Conservation (phyloP, 495 filamentous ascomycete species). For the Lichenothelia convexa region DNA sequence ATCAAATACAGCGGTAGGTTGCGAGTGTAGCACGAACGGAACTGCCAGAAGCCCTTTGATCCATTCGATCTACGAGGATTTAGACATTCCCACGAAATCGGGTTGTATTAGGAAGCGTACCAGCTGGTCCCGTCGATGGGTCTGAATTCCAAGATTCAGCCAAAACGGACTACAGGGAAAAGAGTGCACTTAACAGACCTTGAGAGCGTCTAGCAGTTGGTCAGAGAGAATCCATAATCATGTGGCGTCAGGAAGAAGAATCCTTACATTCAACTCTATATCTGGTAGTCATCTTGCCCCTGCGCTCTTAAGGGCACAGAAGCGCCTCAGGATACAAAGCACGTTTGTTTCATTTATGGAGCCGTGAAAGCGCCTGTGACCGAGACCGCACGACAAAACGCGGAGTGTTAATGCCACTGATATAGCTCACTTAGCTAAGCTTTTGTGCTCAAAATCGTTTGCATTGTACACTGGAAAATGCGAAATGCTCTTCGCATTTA, state of each 20-base stretch:
- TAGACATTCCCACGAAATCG: not conserved
- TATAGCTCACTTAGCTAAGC: too few species aligned
- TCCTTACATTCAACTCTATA: constrained; percentile 75
- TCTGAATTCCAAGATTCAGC: constrained; percentile 22
- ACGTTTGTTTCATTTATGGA: too few species aligned
- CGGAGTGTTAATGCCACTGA: too few species aligned
- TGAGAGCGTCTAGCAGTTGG: constrained; percentile 53
- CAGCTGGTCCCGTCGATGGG: constrained; percentile 74
- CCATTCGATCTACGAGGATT: constrained; percentile 37
- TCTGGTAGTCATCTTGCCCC: constrained; percentile 54
- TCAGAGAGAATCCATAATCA: constrained; percentile 1
- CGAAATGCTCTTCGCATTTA: too few species aligned
- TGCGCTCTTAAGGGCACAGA: too few species aligned
- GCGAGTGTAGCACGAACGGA: constrained; percentile 90
- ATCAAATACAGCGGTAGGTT: constrained; percentile 70
- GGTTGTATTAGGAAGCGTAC: constrained; percentile 25
- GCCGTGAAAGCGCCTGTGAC: too few species aligned
- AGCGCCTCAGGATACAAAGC: too few species aligned
- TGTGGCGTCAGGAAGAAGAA: constrained; percentile 2
- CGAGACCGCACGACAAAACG: too few species aligned
- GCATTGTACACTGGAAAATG: too few species aligned
- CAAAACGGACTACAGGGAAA: not conserved
- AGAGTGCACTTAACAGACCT: constrained; percentile 23
- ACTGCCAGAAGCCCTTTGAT: constrained; percentile 80
- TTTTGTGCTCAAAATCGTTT: too few species aligned